Evolutionary conservation across 2,329 filamentous ascomycete genomes (phyloP).

Genomic region (Pseudogymnoascus sp.): DNA sequence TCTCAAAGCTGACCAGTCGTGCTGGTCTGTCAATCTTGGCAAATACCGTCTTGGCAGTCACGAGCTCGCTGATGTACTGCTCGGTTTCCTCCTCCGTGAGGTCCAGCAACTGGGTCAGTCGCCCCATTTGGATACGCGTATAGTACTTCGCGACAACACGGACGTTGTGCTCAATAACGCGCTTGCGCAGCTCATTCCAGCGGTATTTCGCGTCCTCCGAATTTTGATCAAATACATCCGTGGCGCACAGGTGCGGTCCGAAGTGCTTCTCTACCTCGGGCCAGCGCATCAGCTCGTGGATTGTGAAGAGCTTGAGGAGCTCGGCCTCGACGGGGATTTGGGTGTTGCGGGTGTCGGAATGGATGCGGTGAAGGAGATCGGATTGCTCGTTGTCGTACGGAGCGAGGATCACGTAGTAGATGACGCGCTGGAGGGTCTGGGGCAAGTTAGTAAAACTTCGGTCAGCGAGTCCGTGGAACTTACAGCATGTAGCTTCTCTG

Average conservation of each 20-base stretch:
- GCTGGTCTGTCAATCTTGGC: conserved; percentile 95
- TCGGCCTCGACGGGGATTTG: conserved; percentile 72
- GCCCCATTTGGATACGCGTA: conserved; percentile 87
- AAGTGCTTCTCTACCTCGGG: conserved; percentile 84
- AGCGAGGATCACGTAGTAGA: conserved; percentile 94
- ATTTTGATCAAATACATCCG: conserved; percentile 79
- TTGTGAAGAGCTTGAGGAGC: conserved; percentile 87
- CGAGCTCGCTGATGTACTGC: conserved; percentile 95
- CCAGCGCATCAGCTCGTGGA: conserved; percentile 97
- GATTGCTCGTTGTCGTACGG: conserved; percentile 98
- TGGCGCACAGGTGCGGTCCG: conserved; percentile 75
- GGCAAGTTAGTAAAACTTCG: conserved; percentile 15
- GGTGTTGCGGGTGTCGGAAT: conserved; percentile 72
- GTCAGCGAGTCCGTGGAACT: conserved; percentile 27
- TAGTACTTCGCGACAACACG: conserved; percentile 98
- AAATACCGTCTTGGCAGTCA: conserved; percentile 95
- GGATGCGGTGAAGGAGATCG: conserved; percentile 88
- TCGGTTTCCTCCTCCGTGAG: conserved; percentile 93
- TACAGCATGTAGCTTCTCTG: conserved; percentile 76
- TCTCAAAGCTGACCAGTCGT: conserved; percentile 84
- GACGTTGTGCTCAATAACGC: conserved; percentile 98
- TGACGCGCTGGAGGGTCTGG: conserved; percentile 83
- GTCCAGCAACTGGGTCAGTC: conserved; percentile 83
- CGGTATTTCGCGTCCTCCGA: conserved; percentile 69
- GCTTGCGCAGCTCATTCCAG: conserved; percentile 93